Base-by-base conservation (phyloP, 1,284 basidiomycete species). In the Sporisorium reilianum region DNA sequence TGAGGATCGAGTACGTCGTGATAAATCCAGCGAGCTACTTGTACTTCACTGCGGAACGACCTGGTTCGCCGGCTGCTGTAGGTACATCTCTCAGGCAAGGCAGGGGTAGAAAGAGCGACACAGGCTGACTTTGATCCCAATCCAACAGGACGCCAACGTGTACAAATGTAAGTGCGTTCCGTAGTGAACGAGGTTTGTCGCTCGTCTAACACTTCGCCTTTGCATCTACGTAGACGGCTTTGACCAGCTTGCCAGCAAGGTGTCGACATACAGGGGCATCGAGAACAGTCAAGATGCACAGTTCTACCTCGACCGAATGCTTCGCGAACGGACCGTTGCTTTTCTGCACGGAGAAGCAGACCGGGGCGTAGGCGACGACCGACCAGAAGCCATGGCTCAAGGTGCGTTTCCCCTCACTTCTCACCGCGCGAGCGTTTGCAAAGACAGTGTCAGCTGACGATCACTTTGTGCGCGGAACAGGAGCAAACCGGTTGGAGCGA, bases 21-120 rank as follows among this genome's bases (percentile, higher is more conserved):
- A 62, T 74, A 54, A 75, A 75, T 48, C 73, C 76, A 7, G 66
- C 72, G 1, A 69, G 59, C 26, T 69, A 56, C 23, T 52, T 78
- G 16, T 78, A 75, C 44, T 67, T 75, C 11, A 51, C 25, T 14
- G 18, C 53, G 14, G 54, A 62, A 12, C 49, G 76, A 22, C 6
- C 18, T 2, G 61, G 65, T 11, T 59, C 66, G 9, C 12, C 34
- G 45, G 38, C 50, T 34, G 12, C 49, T 9, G 69, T 72, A 44
- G 52, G 69, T 55, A 0, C 20, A 14, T 34, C n/a, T n/a, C 36
- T 23, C 2, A 14, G 4, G 32, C 5, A 34, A 34, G 32, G 11
- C 32, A 8, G 14, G 3, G 11, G 32, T 7, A 3, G 36, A 30
- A 38, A 3, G 23, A 10, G 32, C 16, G 20, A 26, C 18, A 4